Evolutionary conservation across 148 eudicot species (phyloP), one percentile per base, ranked within the genome.

Genomic region (Silene conica): DNA sequence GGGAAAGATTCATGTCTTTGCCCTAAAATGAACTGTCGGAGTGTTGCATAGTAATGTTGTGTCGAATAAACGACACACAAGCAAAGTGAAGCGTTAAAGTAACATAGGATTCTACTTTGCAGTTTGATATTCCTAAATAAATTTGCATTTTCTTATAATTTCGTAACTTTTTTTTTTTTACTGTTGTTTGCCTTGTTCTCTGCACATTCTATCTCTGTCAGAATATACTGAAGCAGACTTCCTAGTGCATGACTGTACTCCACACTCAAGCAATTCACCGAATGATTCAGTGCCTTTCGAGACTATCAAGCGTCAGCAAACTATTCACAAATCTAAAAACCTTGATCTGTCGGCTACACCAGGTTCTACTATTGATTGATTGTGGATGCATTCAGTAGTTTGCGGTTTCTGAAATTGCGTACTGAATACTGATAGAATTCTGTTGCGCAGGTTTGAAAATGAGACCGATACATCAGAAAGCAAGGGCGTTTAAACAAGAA

Each of bases 321-420:
- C 34, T 31, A 31, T 31, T 38, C 4, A 15, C 52, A 50, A 50
- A 28, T 28, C 23, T 8, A 52, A 23, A 10, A 73, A 41, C 14
- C 48, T 25, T 57, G 43, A 28, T 46, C 23, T n/a, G 46, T n/a
- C 67, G 46, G n/a, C 76, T 67, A 0, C 25, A 28, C 57, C 77
- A 31, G 73, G 76, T 67, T 73, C 23, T 48, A 34, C 6, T 59
- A 63, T 11, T 21, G 12, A 38, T 68, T 45, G 43, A 38, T 26
- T 8, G 16, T 21, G 21, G 11, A 3, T 4, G 31, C 38, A 50
- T 14, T 50, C 18, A 1, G 16, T 50, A 12, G 55, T 50, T 12
- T 50, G 3, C 15, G 14, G 18, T 50, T 50, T 11, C 55, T 12
- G 55, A 50, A 48, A 50, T 13, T 50, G 13, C 7, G 15, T 61